Evolutionary conservation across 2,329 filamentous ascomycete genomes (phyloP), one percentile per base, ranked within the genome.

Genomic region (Fusarium cyanostomum): DNA sequence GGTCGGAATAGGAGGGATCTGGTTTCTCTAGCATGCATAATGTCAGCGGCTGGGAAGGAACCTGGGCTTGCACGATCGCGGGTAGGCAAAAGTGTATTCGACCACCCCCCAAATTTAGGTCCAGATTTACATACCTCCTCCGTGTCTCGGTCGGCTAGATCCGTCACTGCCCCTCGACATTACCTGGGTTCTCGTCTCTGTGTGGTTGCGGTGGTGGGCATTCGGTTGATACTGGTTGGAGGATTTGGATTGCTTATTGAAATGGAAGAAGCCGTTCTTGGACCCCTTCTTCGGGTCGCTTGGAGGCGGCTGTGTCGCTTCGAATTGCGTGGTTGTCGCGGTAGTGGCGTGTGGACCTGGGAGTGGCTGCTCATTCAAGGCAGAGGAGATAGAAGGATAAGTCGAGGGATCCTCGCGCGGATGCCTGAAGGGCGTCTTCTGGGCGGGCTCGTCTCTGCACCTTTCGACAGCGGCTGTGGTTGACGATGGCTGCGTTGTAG

Each of bases 221-320:
- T 71, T 53, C 46, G 67, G 35, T 44, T 67, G 71, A 44, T 67
- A 63, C 41, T 74, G 72, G 50, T 78, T 80, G 42, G 76, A 74
- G 48, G 79, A 73, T 64, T 79, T 82, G 64, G 78, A 74, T 18
- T 72, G 72, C 67, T 84, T 84, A 61, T 76, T 78, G 72, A 84
- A 84, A 71, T 81, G 79, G 68, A 83, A 83, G 73, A 84, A 83
- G 64, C 80, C 79, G 68, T 79, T 78, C 69, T 81, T 83, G 56
- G 79, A 76, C n/a, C 76, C 64, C 66, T 80, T 81, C 49, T 75
- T 77, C 64, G 74, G 77, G 68, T 78, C 79, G 64, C 74, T 70
- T 55, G 74, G 71, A 18, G 64, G 52, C 21, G 50, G 42, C 16
- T 56, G 64, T 21, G 44, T 58, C 31, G 52, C 37, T 42, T 63